Base-by-base conservation (phyloP, 768 basidiomycete genomes). In the Podaxis sp. region DNA sequence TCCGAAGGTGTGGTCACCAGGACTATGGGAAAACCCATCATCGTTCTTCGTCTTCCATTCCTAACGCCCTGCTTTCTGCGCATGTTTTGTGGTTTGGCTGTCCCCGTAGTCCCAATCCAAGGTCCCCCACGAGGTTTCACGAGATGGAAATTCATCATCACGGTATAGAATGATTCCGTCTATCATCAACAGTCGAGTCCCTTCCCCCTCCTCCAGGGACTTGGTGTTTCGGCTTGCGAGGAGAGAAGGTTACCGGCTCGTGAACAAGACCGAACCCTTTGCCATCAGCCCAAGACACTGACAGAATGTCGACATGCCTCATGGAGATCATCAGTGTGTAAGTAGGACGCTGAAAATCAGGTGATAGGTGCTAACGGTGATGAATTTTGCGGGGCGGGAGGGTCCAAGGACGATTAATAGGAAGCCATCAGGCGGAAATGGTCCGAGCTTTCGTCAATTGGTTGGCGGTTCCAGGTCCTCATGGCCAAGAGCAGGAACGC, bases 91-190 rank as follows among this genome's bases (percentile, higher is more conserved):
- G 49, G 12, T 19, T 12, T 28, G 3, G 11, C 22, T 3, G 24
- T 12, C 26, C 49, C 49, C 22, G 24, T 11, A 9, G 49, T 28
- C 5, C 12, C 19, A 26, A 51, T 51, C 13, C 54, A n/a, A 55
- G 54, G 54, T 55, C 38, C 54, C 54, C 54, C 54, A 56, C 39
- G 54, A 56, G 54, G 54, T 39, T 42, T 56, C 52, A 9, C 49
- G 12, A 28, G 49, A 54, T 6, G 26, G 11, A 11, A 40, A 13
- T 56, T 39, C 24, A 40, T 56, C 17, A 24, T 15, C 11, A 24
- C n/a, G 8, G 54, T 6, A 13, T 11, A 17, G 28, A 26, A 56
- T 17, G n/a, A 19, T 56, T 38, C 38, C 17, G 13, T 11, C 54
- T 56, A 19, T 13, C 19, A 56, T 40, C 19, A 39, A 19, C 36